Percentiles rank a stretch among this genome's conserved stretches.
Evolutionary conservation across 2,329 filamentous ascomycete species (phyloP).

Genomic region (Nemania serpens): DNA sequence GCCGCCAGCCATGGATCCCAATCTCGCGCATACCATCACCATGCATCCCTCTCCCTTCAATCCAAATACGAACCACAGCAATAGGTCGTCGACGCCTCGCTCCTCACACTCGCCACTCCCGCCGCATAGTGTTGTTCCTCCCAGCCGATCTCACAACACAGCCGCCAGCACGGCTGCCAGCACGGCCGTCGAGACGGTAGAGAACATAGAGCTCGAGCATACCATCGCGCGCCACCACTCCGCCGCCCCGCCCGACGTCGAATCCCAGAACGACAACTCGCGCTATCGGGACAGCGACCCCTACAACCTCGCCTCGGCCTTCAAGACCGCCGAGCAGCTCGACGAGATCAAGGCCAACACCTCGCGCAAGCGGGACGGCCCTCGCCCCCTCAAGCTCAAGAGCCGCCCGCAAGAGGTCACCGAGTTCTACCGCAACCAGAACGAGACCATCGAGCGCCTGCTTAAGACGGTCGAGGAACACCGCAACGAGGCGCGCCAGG

Average conservation of each 20-base stretch:
- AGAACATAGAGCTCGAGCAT: conserved; percentile 39
- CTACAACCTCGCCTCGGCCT: conserved; percentile 74
- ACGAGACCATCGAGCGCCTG: conserved; percentile 89
- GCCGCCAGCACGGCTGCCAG: conserved; percentile 55
- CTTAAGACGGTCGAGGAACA: conserved; percentile 94
- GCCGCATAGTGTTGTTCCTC: conserved; percentile 16
- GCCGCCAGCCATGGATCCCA: conserved; percentile 46
- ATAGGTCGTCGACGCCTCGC: conserved; percentile 25
- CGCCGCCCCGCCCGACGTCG: conserved; percentile 49
- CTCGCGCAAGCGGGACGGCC: conserved; percentile 69
- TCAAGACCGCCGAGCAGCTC: conserved; percentile 80
- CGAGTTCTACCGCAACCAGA: conserved; percentile 87
- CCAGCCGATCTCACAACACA: conserved; percentile 29
- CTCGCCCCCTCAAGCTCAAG: conserved; percentile 24
- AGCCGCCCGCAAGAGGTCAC: conserved; percentile 62
- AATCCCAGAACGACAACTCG: conserved; percentile 42
- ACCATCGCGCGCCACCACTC: conserved; percentile 51
- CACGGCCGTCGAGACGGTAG: conserved; percentile 51
- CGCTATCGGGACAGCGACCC: conserved; percentile 72
- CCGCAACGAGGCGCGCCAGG: conserved; percentile 76
- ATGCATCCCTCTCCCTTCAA: conserved; percentile 52
- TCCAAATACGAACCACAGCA: conserved; percentile 22
- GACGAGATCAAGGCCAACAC: conserved; percentile 79
- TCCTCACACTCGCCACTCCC: conserved; percentile 25
- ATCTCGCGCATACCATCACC: conserved; percentile 48